Percentiles rank a stretch among this genome's conserved stretches.
phyloP scores from a whole-genome alignment of 305 asterid genomes.

The Striga hermonthica region DNA sequence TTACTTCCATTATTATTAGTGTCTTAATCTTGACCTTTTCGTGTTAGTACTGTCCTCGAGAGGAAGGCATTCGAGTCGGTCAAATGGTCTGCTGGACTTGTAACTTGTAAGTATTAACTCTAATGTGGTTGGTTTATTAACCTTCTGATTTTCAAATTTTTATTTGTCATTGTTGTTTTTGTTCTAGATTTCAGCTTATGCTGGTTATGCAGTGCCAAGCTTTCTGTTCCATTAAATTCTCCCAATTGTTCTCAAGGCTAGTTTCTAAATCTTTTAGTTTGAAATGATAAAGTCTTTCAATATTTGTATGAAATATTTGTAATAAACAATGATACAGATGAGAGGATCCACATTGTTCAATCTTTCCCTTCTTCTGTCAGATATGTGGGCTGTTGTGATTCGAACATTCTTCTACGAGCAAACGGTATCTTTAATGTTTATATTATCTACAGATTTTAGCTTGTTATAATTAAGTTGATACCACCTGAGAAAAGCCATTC shows the following conservation, averaged over 20 bases:
- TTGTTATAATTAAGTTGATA: neutral
- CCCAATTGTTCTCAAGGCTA: slow-evolving; percentile 59
- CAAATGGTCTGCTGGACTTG: slow-evolving; percentile 53
- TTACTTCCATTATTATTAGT: neutral
- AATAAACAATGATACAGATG: slow-evolving; percentile 41
- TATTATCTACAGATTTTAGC: too few species aligned
- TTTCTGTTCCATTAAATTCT: slow-evolving; percentile 57
- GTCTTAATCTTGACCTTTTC: neutral
- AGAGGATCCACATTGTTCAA: slow-evolving; percentile 75
- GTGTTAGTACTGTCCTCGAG: slow-evolving; percentile 48
- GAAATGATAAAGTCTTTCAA: too few species aligned
- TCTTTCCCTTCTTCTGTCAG: slow-evolving; percentile 73
- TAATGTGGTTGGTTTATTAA: neutral
- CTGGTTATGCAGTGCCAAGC: slow-evolving; percentile 47
- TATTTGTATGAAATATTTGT: too few species aligned
- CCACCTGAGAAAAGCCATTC: neutral
- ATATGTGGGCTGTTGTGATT: slow-evolving; percentile 75
- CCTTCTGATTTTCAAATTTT: neutral
- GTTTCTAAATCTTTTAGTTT: slow-evolving; percentile 18
- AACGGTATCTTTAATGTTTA: slow-evolving; percentile 35
- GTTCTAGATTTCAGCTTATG: slow-evolving; percentile 49
- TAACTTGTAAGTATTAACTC: slow-evolving; percentile 48
- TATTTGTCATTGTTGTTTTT: slow-evolving; percentile 10
- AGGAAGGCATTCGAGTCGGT: slow-evolving; percentile 51
- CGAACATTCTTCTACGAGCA: slow-evolving; percentile 70